A percentile compares a stretch with the other conserved stretches of the same genome.
Conservation (phyloP, 192 early-diverging fungal species). For the Funneliformis geosporum region DNA sequence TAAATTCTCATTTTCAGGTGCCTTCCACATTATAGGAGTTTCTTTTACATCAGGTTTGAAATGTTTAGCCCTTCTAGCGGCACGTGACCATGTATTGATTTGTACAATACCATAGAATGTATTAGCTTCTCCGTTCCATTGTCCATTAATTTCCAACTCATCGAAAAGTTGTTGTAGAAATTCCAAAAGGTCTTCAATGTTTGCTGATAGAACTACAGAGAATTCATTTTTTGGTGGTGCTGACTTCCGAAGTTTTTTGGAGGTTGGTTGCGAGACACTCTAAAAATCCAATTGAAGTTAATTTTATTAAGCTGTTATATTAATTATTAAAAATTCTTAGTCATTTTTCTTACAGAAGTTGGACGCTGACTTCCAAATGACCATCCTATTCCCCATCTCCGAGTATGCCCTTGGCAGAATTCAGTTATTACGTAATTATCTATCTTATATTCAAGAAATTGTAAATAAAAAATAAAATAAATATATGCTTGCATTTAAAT, state of each 20-base stretch:
- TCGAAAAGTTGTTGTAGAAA: slow-evolving; percentile 20
- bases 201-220: background rate
- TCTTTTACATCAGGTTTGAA: background rate
- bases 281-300: slow-evolving; percentile 3
- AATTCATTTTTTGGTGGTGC: slow-evolving; percentile 33
- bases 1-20: background rate
- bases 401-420: slow-evolving; percentile 57
- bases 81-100: slow-evolving; percentile 42
- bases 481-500: background rate
- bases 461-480: background rate
- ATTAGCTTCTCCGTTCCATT: background rate
- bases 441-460: slow-evolving; percentile 39
- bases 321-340: background rate
- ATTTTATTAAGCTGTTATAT: background rate
- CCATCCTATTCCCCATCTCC: slow-evolving; percentile 60
- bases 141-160: slow-evolving; percentile 27
- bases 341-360: slow-evolving; percentile 30
- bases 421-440: slow-evolving; percentile 55
- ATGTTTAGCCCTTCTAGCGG: slow-evolving; percentile 28
- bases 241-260: slow-evolving; percentile 28
- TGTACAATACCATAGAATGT: background rate
- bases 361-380: slow-evolving; percentile 49
- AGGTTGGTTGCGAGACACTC: slow-evolving; percentile 13
- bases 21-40: background rate
- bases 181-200: background rate